A percentile compares a stretch with the other conserved stretches of the same genome.
phyloP scores from a whole-genome alignment of 2,329 filamentous ascomycete species.

The Venturia asperata region DNA sequence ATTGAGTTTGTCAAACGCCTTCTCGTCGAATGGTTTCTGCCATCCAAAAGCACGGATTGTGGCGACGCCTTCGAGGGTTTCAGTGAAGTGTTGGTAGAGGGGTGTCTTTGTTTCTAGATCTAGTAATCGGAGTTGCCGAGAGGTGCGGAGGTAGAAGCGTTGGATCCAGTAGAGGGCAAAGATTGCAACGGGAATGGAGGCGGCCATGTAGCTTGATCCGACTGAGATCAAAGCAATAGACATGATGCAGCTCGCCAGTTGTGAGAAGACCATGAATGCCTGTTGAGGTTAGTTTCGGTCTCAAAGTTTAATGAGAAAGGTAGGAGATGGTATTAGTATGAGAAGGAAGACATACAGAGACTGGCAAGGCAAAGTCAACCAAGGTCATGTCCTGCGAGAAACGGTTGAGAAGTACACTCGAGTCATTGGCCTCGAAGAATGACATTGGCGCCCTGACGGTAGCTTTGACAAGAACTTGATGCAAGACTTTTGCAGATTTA shows the following conservation, averaged over 20 bases:
- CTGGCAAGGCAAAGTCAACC: conserved; percentile 14
- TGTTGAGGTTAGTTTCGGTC: background rate
- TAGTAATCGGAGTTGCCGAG: conserved; percentile 37
- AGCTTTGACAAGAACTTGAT: conserved; percentile 15
- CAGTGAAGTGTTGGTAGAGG: conserved; percentile 43
- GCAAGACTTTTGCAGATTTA: conserved; percentile 6
- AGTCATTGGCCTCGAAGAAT: conserved; percentile 14
- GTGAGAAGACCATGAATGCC: conserved; percentile 8
- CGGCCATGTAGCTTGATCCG: conserved; percentile 25
- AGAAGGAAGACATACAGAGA: conserved; percentile 1
- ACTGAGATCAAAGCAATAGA: conserved; percentile 1
- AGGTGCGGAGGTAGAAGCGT: conserved; percentile 38
- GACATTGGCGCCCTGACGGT: conserved; percentile 12
- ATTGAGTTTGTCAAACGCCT: conserved; percentile 35
- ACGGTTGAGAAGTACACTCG: conserved; percentile 15
- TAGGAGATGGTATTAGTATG: background rate
- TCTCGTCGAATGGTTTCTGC: conserved; percentile 35
- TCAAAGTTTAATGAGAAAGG: too few relatives aligned
- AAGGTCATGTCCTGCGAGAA: conserved; percentile 19
- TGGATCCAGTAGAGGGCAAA: conserved; percentile 29
- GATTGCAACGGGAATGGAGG: conserved; percentile 26
- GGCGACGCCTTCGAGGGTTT: conserved; percentile 42
- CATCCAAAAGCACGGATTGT: conserved; percentile 48
- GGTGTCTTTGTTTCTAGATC: conserved; percentile 40
- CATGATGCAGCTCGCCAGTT: conserved; percentile 16